Evolutionary conservation across 306 rosid species (phyloP), one percentile per base, ranked within the genome.

Genomic region (Vicia sativa): DNA sequence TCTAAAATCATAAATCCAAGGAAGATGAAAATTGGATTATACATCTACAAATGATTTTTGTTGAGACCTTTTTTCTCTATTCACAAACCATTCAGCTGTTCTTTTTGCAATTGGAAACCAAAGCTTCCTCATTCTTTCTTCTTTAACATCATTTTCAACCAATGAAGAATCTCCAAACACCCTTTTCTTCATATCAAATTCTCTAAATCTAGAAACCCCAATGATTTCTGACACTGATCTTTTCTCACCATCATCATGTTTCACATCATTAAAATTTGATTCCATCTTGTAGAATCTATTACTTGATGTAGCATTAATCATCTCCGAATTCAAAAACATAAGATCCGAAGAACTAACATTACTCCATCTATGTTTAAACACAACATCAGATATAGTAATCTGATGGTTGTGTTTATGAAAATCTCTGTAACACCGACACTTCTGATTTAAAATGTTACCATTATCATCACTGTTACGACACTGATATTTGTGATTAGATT

Each of bases 1-100:
- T 7, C 25, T 64, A 73, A 68, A 74, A 4, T 41, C 64, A 25
- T 62, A 41, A 43, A 65, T 52, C 72, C 72, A 39, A 9, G 34
- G 41, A 77, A 46, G 54, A 43, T 71, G 46, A 68, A 26, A 16
- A 37, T 73, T 75, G 42, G 2, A 56, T 62, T 85, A 87, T 66
- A 92, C 92, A 82, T 85, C 75, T 70, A 66, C 72, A 67, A 68
- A 83, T 50, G 68, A 45, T 7, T 34, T 34, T 46, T 80, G 42
- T 25, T 41, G 88, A 74, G 82, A 65, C 59, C 87, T 90, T 64
- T 23, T 80, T 74, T 88, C 97, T 88, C 98, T 85, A 19, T 85
- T 90, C 71, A 87, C 96, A 90, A 83, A 93, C 98, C 96, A 90
- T 59, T 75, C 87, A 53, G 84, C 95, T 80, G 98, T 93, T 86